Evolutionary conservation across 768 basidiomycete genomes (phyloP), one percentile per base, ranked within the genome.

Genomic region (Lactarius quietus): DNA sequence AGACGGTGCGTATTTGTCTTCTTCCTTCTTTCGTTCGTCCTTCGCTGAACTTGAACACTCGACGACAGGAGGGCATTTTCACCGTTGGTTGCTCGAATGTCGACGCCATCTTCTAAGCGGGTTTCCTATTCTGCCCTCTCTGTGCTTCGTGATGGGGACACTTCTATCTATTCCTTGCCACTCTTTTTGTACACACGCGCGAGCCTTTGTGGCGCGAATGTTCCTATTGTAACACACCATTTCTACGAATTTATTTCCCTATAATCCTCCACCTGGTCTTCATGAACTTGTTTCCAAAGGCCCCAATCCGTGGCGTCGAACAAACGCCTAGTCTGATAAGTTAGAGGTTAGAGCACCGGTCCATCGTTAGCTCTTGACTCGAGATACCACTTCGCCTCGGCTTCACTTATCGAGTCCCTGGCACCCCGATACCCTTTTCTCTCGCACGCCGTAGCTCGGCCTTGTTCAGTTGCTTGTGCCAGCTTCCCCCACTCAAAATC

Each of bases 161-260:
- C 29, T 52, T 62, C 54, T 61, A 23, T 65, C 65, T 52, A 56
- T 66, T 51, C 57, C 52, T 48, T 45, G 18, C 33, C 65, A 52
- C 39, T 66, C 65, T 57, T 66, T n/a, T 65, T 61, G 54, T 45
- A 62, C 36, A 28, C 14, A 4, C 41, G 18, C 41, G 4, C 29
- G 12, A 20, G 26, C 23, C 28, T 33, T 18, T 35, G 48, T 18
- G 26, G 26, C 55, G 43, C 10, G 20, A 14, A 39, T 43, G 39
- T 55, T 56, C 41, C 60, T 55, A 38, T 2, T 2, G 26, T 51
- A 51, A 1, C 26, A 15, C 15, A 51, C 48, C 23, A 14, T 28
- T 15, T 28, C 23, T 26, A 51, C 48, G 26, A 51, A 51, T 51
- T 2, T 26, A 26, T 26, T 23, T 51, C 48, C 10, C n/a, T n/a